Conservation (phyloP, 352 stramenopile genomes). For the Pythium brassicae region DNA sequence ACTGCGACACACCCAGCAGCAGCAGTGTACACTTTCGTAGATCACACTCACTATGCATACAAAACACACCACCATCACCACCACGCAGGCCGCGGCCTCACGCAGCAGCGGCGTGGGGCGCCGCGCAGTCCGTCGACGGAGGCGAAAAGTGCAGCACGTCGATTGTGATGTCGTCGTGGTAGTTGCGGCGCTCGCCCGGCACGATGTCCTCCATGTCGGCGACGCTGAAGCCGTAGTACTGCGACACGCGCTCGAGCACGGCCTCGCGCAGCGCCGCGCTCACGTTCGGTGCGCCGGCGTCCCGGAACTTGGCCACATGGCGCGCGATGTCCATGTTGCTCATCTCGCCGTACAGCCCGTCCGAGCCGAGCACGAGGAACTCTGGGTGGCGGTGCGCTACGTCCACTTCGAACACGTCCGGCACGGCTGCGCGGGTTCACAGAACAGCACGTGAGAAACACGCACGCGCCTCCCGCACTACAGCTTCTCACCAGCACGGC, state of each 20-base stretch:
- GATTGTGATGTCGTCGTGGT: constrained; percentile 74
- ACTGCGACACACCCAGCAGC: not conserved
- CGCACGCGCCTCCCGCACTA: not conserved
- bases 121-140: not conserved
- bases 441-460: too few species aligned
- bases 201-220: constrained; percentile 48
- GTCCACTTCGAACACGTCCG: constrained; percentile 63
- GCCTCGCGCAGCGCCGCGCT: constrained; percentile 38
- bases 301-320: constrained; percentile 40
- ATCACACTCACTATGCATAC: not conserved
- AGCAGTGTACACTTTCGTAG: not conserved
- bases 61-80: not conserved
- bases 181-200: constrained; percentile 54
- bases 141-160: constrained; percentile 63
- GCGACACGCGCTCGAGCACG: constrained; percentile 50
- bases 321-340: constrained; percentile 59
- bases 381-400: constrained; percentile 42
- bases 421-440: constrained; percentile 35
- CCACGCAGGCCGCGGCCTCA: constrained; percentile 6
- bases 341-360: constrained; percentile 58
- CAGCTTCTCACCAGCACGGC: too few species aligned
- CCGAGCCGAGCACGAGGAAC: constrained; percentile 60
- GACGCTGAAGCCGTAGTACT: constrained; percentile 43
- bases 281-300: constrained; percentile 49
- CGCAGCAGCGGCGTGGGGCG: constrained; percentile 9